These are phyloP conservation scores for Sclerotinia nivalis DNA, from an alignment of 2,329 filamentous ascomycete species.

Conservation along the genomic window DNA sequence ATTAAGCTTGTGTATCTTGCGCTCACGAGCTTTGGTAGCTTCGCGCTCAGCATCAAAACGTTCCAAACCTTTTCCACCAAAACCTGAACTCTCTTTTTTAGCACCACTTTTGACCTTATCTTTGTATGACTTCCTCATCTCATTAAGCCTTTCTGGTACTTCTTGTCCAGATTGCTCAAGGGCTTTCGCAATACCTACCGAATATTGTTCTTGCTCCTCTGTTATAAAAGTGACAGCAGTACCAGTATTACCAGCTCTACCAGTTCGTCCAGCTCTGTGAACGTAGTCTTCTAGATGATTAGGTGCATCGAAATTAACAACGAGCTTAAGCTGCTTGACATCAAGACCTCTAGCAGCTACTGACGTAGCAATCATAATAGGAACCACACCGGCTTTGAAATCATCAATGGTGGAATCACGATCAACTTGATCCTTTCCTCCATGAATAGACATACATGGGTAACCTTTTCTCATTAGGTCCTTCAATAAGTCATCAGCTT, in stretches of 20 bases:
- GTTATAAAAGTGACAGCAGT: slow-evolving; percentile 94
- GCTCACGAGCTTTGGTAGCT: slow-evolving; percentile 79
- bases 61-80: slow-evolving; percentile 93
- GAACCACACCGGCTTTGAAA: slow-evolving; percentile 88
- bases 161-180: slow-evolving; percentile 80
- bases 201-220: slow-evolving; percentile 86
- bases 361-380: slow-evolving; percentile 90
- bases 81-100: slow-evolving; percentile 85
- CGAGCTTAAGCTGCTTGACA: slow-evolving; percentile 92
- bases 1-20: slow-evolving; percentile 86
- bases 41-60: slow-evolving; percentile 89
- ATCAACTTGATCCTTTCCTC: slow-evolving; percentile 90
- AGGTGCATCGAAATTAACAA: slow-evolving; percentile 92
- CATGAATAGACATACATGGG: slow-evolving; percentile 90
- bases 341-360: slow-evolving; percentile 93
- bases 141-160: slow-evolving; percentile 68
- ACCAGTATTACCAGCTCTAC: slow-evolving; percentile 89
- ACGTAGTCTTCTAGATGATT: slow-evolving; percentile 97
- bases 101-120: slow-evolving; percentile 93
- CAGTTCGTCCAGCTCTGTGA: slow-evolving; percentile 89
- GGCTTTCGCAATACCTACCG: slow-evolving; percentile 86
- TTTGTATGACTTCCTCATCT: slow-evolving; percentile 71
- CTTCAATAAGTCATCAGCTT: slow-evolving; percentile 76
- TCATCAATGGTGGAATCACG: slow-evolving; percentile 89
- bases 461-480: slow-evolving; percentile 83